A percentile compares a stretch with the other conserved stretches of the same genome.
Evolutionary conservation across 306 rosid genomes (phyloP).

Genomic region (Cercis canadensis): DNA sequence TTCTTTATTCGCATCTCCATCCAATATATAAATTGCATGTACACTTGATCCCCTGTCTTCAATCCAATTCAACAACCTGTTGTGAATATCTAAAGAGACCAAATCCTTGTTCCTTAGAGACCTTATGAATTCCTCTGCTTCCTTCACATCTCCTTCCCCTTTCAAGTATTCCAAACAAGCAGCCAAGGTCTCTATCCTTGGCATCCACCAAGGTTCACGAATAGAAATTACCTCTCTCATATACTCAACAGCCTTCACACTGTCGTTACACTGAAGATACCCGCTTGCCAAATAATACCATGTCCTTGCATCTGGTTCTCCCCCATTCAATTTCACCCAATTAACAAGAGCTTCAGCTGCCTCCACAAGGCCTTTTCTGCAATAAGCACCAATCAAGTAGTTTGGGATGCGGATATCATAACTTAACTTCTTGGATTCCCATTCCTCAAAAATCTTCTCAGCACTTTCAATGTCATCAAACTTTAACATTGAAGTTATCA

Average conservation of each 20-base stretch:
- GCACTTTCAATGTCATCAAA: slow-evolving; percentile 39
- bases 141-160: slow-evolving; percentile 25
- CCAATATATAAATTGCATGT: not conserved
- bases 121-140: slow-evolving; percentile 29
- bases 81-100: not conserved
- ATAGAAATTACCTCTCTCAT: slow-evolving; percentile 24
- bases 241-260: slow-evolving; percentile 25
- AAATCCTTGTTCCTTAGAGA: slow-evolving; percentile 22
- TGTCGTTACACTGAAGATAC: slow-evolving; percentile 15
- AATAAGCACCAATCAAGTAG: slow-evolving; percentile 27
- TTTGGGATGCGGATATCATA: slow-evolving; percentile 38
- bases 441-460: slow-evolving; percentile 41
- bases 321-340: slow-evolving; percentile 7
- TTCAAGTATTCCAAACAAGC: slow-evolving; percentile 30
- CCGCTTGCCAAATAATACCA: slow-evolving; percentile 24
- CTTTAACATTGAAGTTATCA: slow-evolving; percentile 31
- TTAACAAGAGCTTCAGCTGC: slow-evolving; percentile 37
- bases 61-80: slow-evolving; percentile 23
- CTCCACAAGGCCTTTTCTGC: slow-evolving; percentile 36
- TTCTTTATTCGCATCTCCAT: slow-evolving; percentile 13
- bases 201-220: slow-evolving; percentile 18
- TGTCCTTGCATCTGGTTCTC: slow-evolving; percentile 2
- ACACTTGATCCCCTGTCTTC: slow-evolving; percentile 15
- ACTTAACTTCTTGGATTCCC: slow-evolving; percentile 34
- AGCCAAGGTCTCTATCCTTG: slow-evolving; percentile 19